Percentiles rank a stretch among this genome's conserved stretches.
phyloP scores from a whole-genome alignment of 768 basidiomycete species.

The Suillus paluster region DNA sequence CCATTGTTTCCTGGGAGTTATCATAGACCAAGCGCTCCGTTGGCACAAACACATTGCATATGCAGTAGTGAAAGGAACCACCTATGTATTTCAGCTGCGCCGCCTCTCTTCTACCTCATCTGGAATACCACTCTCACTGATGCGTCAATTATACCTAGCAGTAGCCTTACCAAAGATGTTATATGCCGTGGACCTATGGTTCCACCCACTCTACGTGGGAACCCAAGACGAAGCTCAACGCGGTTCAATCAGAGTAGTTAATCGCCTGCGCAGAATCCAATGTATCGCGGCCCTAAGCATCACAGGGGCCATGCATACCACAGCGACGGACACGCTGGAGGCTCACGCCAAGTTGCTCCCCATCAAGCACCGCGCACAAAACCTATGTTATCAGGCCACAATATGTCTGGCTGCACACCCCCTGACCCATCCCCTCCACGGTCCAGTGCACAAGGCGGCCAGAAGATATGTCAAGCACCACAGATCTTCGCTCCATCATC shows the following conservation, averaged over 20 bases:
- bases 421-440: neutral
- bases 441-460: neutral
- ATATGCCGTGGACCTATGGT: conserved; percentile 17
- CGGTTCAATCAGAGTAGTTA: neutral
- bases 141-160: neutral
- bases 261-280: neutral
- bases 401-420: neutral
- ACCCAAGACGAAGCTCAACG: neutral
- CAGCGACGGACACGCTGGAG: conserved; percentile 21
- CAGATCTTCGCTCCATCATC: neutral
- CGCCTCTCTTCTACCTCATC: neutral
- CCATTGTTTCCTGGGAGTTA: conserved; percentile 4
- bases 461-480: neutral
- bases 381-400: neutral
- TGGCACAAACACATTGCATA: neutral
- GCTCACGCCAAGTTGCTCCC: conserved; percentile 25
- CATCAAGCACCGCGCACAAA: conserved; percentile 6
- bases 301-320: conserved; percentile 17
- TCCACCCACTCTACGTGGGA: neutral
- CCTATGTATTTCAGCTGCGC: neutral
- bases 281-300: conserved; percentile 5
- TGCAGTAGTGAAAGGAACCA: neutral
- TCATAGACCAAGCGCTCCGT: conserved; percentile 1
- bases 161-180: conserved; percentile 16
- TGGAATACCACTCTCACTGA: neutral